Evolutionary conservation across 371 early-diverging fungal genomes (phyloP).

Genomic region (Syncephalis fuscata): DNA sequence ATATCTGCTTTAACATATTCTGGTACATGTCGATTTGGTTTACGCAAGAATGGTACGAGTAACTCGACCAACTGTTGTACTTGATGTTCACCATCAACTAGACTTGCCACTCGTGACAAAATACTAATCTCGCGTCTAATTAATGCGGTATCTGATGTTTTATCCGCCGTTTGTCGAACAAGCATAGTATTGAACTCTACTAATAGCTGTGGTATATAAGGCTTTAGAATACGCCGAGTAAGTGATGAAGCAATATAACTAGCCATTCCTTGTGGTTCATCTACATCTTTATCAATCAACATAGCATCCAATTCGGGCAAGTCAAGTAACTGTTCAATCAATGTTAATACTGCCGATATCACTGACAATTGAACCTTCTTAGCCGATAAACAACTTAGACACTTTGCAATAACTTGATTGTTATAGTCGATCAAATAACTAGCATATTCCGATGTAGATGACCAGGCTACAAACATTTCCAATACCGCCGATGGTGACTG

Average conservation of each 20-base stretch:
- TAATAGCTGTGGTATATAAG: constrained; percentile 42
- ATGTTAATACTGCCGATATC: constrained; percentile 39
- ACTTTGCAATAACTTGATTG: constrained; percentile 34
- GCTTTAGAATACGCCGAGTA: constrained; percentile 21
- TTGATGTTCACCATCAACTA: constrained; percentile 45
- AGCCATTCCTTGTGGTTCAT: not conserved
- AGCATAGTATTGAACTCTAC: constrained; percentile 30
- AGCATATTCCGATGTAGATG: constrained; percentile 37
- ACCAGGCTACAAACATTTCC: constrained; percentile 63
- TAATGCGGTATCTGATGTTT: constrained; percentile 16
- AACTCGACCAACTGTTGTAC: constrained; percentile 52
- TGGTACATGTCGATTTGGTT: constrained; percentile 44
- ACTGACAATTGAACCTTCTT: constrained; percentile 59
- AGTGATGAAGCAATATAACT: not conserved
- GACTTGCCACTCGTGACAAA: constrained; percentile 55
- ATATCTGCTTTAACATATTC: constrained; percentile 75
- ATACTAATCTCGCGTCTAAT: constrained; percentile 55
- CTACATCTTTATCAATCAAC: not conserved
- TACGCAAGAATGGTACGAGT: constrained; percentile 66
- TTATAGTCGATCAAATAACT: constrained; percentile 45
- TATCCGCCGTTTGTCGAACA: constrained; percentile 23
- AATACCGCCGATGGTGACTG: constrained; percentile 67
- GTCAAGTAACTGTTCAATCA: constrained; percentile 57
- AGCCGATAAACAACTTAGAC: constrained; percentile 52
- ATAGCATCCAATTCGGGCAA: constrained; percentile 22